Percentiles rank a stretch among this genome's conserved stretches.
These are phyloP conservation scores for Alloascoidea hylecoeti DNA, from an alignment of 805 yeast species.

Conservation along the genomic window DNA sequence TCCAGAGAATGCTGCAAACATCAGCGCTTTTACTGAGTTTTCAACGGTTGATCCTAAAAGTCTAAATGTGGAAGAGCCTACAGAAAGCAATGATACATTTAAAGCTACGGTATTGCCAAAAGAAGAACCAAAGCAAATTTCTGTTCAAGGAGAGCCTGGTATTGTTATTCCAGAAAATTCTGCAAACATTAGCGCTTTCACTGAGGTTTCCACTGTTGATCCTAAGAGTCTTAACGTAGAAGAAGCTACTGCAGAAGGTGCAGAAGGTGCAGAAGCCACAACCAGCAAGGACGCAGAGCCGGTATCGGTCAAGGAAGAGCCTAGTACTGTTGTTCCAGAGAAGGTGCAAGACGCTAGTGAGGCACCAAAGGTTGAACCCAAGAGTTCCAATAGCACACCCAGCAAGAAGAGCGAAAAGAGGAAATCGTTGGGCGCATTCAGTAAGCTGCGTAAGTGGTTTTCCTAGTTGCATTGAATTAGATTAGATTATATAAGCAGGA, in stretches of 20 bases:
- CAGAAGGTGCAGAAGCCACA: neutral
- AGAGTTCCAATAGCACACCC: neutral
- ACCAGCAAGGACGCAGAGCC: neutral
- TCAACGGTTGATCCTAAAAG: constrained; percentile 41
- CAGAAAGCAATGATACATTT: neutral
- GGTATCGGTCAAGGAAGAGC: too few relatives aligned
- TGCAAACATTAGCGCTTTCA: constrained; percentile 51
- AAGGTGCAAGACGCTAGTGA: too few relatives aligned
- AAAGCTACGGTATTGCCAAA: neutral
- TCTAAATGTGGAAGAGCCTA: constrained; percentile 26
- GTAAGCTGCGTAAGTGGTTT: neutral
- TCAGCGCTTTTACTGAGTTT: constrained; percentile 49
- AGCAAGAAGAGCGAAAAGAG: neutral
- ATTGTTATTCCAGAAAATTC: constrained; percentile 50
- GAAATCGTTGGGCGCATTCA: neutral
- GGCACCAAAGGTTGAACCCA: neutral
- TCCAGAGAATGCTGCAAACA: constrained; percentile 48
- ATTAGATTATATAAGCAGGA: too few relatives aligned
- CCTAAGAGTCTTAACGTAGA: constrained; percentile 38
- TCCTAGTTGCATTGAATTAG: too few relatives aligned
- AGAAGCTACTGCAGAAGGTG: constrained; percentile 15
- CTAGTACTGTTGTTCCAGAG: too few relatives aligned
- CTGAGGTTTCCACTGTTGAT: constrained; percentile 38
- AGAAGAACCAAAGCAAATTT: neutral
- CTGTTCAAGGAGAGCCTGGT: constrained; percentile 58